Evolutionary conservation across 208 protist genomes (phyloP), one percentile per base, ranked within the genome.

Genomic region (Trypanosoma conorhini): DNA sequence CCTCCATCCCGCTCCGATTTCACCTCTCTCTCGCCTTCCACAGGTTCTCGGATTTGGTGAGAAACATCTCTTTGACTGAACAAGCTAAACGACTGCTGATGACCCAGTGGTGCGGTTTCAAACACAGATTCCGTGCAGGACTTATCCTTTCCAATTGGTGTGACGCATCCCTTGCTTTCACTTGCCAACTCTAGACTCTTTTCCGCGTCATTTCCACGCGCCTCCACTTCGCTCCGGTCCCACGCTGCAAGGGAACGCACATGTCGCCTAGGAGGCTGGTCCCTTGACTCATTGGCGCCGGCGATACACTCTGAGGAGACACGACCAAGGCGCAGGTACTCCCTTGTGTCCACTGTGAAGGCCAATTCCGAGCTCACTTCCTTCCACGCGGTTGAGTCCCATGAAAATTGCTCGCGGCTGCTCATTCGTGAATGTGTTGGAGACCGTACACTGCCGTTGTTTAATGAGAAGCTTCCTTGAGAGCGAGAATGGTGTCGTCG

Each of bases 371-470:
- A 30, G 46, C 42, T 19, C 48, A 56, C 33, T 31, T 77, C 66
- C 42, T 77, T 77, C 72, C 72, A 77, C 28, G 72, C 61, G 38
- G 61, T 30, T 5, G 66, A 71, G 38, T 77, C 72, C 72, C 72
- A 77, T 38, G 72, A 77, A 63, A 77, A 63, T 8, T 68, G 65
- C 50, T 77, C 72, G 17, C 58, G 65, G 28, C 72, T 77, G 42
- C 72, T 72, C 66, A 77, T 72, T 15, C 65, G 72, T 17, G 72
- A 77, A 50, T 77, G 72, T 30, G 65, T 50, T 48, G 62, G 22
- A 4, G 70, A 72, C 9, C 33, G n/a, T 21, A 17, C 52, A 50
- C 66, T 62, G 21, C 66, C 55, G 44, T 71, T 77, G 22, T 48
- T 26, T 19, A 59, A n/a, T 17, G 72, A 77, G 26, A 77, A 63